Conservation (phyloP, 1,284 basidiomycete genomes). For the Porodaedalea pini region DNA sequence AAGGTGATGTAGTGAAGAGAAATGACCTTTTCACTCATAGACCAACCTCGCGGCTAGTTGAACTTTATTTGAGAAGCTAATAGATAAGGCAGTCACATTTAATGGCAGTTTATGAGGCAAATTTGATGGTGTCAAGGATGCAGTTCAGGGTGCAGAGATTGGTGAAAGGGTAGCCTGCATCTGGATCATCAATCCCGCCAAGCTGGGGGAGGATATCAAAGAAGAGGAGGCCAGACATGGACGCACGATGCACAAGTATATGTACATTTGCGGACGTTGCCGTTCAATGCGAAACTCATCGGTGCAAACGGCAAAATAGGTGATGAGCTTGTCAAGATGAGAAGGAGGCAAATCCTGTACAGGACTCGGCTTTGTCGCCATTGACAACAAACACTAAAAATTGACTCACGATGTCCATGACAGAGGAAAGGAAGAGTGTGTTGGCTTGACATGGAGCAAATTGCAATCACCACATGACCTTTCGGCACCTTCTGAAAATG, state of each 20-base stretch:
- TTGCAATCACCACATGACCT: too few relatives aligned
- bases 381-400: not conserved
- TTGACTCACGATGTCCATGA: conserved; percentile 11
- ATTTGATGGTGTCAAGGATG: conserved; percentile 57
- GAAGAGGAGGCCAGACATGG: conserved; percentile 59
- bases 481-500: too few relatives aligned
- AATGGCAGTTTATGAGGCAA: conserved; percentile 61
- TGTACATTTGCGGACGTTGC: conserved; percentile 44
- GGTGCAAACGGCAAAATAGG: conserved; percentile 23
- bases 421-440: not conserved
- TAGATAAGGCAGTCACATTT: conserved; percentile 77
- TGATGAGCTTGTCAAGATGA: conserved; percentile 3
- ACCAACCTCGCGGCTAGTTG: conserved; percentile 54
- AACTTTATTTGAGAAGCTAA: conserved; percentile 71
- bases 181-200: conserved; percentile 56
- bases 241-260: conserved; percentile 58
- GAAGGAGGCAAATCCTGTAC: not conserved
- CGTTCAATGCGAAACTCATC: conserved; percentile 39
- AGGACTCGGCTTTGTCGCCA: not conserved
- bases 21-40: conserved; percentile 53
- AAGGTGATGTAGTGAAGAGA: conserved; percentile 68
- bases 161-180: conserved; percentile 64
- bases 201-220: conserved; percentile 68
- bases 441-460: too few relatives aligned
- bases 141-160: conserved; percentile 47